These are phyloP conservation scores for Talaromyces thailandensis DNA, from an alignment of 495 filamentous ascomycete species.

Conservation along the genomic window DNA sequence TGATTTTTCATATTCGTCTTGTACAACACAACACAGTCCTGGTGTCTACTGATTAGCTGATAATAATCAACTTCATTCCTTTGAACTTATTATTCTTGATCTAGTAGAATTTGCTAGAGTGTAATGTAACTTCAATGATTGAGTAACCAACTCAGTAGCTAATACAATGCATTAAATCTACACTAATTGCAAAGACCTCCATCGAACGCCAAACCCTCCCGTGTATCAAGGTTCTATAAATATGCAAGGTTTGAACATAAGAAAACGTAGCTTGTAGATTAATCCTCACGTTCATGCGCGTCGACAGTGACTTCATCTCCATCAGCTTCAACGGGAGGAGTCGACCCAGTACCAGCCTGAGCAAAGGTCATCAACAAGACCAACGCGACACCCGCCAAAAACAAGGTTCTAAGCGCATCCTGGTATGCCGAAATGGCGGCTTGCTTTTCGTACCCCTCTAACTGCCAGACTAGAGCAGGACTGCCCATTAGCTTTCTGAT, in stretches of 20 bases:
- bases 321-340: slow-evolving; percentile 6
- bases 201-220: background rate
- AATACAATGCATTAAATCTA: background rate
- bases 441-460: slow-evolving; percentile 43
- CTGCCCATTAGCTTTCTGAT: slow-evolving; percentile 58
- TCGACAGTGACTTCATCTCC: background rate
- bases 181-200: background rate
- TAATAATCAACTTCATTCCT: background rate
- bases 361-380: slow-evolving; percentile 44
- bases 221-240: background rate
- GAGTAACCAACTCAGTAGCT: background rate
- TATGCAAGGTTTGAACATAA: background rate
- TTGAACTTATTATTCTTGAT: background rate
- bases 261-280: background rate
- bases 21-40: background rate
- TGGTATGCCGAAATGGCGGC: slow-evolving; percentile 60
- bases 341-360: slow-evolving; percentile 67
- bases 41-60: background rate
- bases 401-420: slow-evolving; percentile 46
- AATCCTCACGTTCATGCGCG: background rate
- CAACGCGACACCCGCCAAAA: slow-evolving; percentile 46
- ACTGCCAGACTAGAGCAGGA: slow-evolving; percentile 48
- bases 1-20: background rate
- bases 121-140: background rate
- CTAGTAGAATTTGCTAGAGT: background rate